Evolutionary conservation across 2,329 filamentous ascomycete species (phyloP).

Genomic region (Botrytis squamosa): DNA sequence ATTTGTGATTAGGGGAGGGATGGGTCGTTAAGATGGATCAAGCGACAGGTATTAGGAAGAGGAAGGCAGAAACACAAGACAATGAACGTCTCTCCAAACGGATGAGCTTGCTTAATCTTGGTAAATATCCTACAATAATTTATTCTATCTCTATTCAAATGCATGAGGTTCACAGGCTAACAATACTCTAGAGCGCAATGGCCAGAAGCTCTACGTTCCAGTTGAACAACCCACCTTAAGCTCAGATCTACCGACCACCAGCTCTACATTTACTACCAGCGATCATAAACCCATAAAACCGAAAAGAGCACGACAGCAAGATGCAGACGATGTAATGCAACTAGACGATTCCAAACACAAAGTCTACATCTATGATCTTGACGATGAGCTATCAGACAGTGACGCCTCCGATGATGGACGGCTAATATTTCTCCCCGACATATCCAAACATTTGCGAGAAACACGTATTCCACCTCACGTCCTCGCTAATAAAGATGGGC

Average conservation of each 20-base stretch:
- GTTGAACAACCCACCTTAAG: conserved; percentile 51
- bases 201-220: conserved; percentile 64
- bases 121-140: conserved; percentile 49
- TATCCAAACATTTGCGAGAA: conserved; percentile 74
- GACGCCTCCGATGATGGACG: conserved; percentile 57
- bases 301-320: conserved; percentile 26
- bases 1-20: conserved; percentile 20
- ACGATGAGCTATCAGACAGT: conserved; percentile 75
- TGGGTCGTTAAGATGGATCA: conserved; percentile 36
- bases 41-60: conserved; percentile 46
- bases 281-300: conserved; percentile 27
- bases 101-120: conserved; percentile 77
- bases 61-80: conserved; percentile 59
- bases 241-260: conserved; percentile 23
- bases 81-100: conserved; percentile 80
- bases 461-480: conserved; percentile 64
- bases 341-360: conserved; percentile 81
- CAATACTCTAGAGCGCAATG: conserved; percentile 54
- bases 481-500: conserved; percentile 55
- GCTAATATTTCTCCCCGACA: conserved; percentile 79
- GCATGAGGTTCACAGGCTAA: conserved; percentile 28
- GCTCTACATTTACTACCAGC: conserved; percentile 22
- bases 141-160: conserved; percentile 15
- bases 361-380: conserved; percentile 87
- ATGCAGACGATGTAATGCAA: conserved; percentile 66